Conservation (phyloP, 129 eudicot genomes). For the Tanacetum coccineum region DNA sequence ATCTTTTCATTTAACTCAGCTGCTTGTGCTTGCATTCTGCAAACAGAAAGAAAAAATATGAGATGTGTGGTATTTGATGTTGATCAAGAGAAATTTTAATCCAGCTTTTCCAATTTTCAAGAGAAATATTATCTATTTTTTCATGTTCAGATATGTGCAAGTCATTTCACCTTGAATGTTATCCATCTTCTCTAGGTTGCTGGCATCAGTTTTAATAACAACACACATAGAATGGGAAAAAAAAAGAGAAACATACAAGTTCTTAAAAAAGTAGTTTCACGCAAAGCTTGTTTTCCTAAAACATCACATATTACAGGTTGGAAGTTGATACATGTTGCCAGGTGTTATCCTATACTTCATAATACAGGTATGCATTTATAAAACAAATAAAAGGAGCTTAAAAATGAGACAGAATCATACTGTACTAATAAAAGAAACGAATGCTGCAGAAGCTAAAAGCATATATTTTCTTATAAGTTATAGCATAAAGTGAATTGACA, state of each 20-base stretch:
- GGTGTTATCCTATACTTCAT: constrained; percentile 6
- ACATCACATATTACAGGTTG: not conserved
- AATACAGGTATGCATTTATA: not conserved
- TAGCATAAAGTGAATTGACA: not conserved
- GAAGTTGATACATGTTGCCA: constrained; percentile 4
- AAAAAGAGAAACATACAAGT: not conserved
- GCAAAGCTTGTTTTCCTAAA: not conserved
- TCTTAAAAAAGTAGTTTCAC: not conserved
- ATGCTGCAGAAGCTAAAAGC: not conserved
- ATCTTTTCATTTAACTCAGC: constrained; percentile 58
- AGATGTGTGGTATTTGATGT: too few relatives aligned
- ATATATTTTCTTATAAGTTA: not conserved
- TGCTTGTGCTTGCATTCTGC: constrained; percentile 80
- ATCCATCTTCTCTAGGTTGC: too few relatives aligned
- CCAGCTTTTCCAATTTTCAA: too few relatives aligned
- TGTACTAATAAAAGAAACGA: not conserved
- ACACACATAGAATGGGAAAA: not conserved
- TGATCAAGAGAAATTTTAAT: too few relatives aligned
- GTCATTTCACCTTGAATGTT: too few relatives aligned
- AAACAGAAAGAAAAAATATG: not conserved
- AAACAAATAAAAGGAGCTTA: not conserved
- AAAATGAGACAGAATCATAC: not conserved
- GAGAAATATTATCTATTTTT: too few relatives aligned
- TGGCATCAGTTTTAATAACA: not conserved
- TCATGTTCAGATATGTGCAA: too few relatives aligned